These are phyloP conservation scores for Rhypophila decipiens DNA, from an alignment of 495 filamentous ascomycete genomes.

Conservation along the genomic window DNA sequence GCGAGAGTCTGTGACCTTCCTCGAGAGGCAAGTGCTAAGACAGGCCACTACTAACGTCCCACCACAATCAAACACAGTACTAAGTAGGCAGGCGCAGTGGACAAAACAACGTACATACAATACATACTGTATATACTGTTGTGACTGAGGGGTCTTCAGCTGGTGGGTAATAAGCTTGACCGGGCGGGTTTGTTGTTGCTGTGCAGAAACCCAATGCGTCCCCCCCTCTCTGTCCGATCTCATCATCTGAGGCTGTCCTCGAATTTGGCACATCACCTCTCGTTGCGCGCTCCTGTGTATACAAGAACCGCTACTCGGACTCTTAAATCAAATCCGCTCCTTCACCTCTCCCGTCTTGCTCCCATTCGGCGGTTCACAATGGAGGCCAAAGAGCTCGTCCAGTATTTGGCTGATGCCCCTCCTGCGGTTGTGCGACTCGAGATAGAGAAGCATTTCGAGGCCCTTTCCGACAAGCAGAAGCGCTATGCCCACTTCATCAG, in stretches of 20 bases:
- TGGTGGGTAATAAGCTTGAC: too few species aligned
- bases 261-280: background rate
- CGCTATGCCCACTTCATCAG: constrained; percentile 91
- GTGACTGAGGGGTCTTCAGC: too few species aligned
- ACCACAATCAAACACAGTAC: too few species aligned
- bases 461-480: constrained; percentile 69
- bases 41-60: background rate
- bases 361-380: constrained; percentile 17
- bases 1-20: background rate
- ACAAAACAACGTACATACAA: too few species aligned
- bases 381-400: constrained; percentile 50
- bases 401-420: constrained; percentile 85
- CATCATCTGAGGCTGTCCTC: constrained; percentile 8
- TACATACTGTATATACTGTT: background rate
- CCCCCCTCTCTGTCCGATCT: constrained; percentile 14
- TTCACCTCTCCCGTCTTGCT: constrained; percentile 4
- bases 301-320: background rate
- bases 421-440: constrained; percentile 78
- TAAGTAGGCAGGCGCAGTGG: too few species aligned
- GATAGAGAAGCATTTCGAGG: constrained; percentile 85
- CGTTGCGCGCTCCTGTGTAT: background rate
- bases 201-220: constrained; percentile 14
- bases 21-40: background rate
- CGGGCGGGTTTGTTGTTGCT: constrained; percentile 9
- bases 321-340: constrained; percentile 1